Base-by-base conservation (phyloP, 352 stramenopile genomes). In the Achlya hypogyna region DNA sequence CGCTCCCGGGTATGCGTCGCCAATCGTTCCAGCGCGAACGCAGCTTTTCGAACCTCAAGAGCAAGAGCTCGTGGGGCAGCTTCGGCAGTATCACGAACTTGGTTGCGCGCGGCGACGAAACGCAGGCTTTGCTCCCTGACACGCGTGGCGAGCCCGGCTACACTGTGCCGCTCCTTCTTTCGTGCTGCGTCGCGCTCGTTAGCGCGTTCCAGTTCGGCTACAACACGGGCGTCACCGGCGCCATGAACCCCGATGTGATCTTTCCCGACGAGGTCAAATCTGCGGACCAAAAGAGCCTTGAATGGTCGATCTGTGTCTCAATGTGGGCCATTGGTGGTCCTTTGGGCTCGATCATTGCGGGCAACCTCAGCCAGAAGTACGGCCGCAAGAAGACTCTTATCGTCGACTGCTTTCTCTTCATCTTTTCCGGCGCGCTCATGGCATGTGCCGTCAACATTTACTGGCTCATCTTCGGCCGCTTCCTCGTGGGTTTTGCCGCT, bases 21-120 rank as follows among this genome's bases (percentile, higher is more conserved):
- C 80, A 87, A 69, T 86, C 77, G 25, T 88, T 88, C 65, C 78
- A 87, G 75, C 80, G 78, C 42, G 80, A 88, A 58, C 80, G 80
- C 54, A 87, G 77, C 71, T 88, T 75, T 68, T 84, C 78, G 49
- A 88, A 84, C 63, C 73, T 88, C 43, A 86, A 86, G 70, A 77
- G 71, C 34, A 72, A 70, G 58, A 74, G 62, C 56, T 79, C 74
- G 20, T 79, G 74, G 74, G 74, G 74, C 52, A 79, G 74, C 43
- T 79, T 79, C 62, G 74, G 74, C 45, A 79, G 74, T 40, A 77
- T 79, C 65, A 77, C 71, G 1, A 77, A 79, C 58, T 71, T 72
- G 47, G 56, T 62, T 16, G 28, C 34, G 20, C 66, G 82, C 72
- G 75, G 83, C 47, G 82, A 84, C 29, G 84, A 93, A 73, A 79